Conservation (phyloP, 2,329 filamentous ascomycete species). For the Teratosphaeria nubilosa region DNA sequence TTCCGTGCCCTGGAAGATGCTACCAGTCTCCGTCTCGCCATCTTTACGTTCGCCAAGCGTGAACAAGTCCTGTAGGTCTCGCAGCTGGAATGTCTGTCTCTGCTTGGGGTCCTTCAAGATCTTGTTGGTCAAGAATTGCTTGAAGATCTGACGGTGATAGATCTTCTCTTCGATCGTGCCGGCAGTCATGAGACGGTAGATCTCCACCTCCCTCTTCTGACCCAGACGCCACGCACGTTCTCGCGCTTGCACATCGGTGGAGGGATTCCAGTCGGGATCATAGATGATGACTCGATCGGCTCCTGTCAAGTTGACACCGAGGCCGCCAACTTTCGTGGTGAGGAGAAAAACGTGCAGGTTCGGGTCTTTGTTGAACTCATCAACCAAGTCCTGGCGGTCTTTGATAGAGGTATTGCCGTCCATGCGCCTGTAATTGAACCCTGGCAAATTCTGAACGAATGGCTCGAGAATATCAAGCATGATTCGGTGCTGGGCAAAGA, state of each 20-base stretch:
- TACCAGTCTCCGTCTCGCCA: slow-evolving; percentile 69
- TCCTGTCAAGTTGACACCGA: slow-evolving; percentile 89
- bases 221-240: slow-evolving; percentile 93
- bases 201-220: slow-evolving; percentile 88
- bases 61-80: slow-evolving; percentile 87
- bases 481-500: slow-evolving; percentile 87
- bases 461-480: slow-evolving; percentile 92
- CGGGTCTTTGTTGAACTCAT: slow-evolving; percentile 78
- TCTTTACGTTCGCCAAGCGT: slow-evolving; percentile 56
- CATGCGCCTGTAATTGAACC: slow-evolving; percentile 77
- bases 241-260: slow-evolving; percentile 87
- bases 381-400: slow-evolving; percentile 77
- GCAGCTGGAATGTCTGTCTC: slow-evolving; percentile 78
- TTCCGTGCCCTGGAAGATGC: slow-evolving; percentile 79
- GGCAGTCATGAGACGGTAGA: slow-evolving; percentile 95
- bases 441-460: slow-evolving; percentile 58
- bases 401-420: slow-evolving; percentile 87
- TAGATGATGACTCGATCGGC: slow-evolving; percentile 96
- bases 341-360: slow-evolving; percentile 79
- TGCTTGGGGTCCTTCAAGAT: slow-evolving; percentile 91
- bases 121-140: slow-evolving; percentile 95
- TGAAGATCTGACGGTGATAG: slow-evolving; percentile 96
- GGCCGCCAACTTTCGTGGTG: slow-evolving; percentile 87
- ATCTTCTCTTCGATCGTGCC: slow-evolving; percentile 99
- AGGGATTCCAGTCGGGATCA: slow-evolving; percentile 98